Percentiles rank a stretch among this genome's conserved stretches.
phyloP scores from a whole-genome alignment of 2,329 filamentous ascomycete genomes.

The Ciborinia camelliae region DNA sequence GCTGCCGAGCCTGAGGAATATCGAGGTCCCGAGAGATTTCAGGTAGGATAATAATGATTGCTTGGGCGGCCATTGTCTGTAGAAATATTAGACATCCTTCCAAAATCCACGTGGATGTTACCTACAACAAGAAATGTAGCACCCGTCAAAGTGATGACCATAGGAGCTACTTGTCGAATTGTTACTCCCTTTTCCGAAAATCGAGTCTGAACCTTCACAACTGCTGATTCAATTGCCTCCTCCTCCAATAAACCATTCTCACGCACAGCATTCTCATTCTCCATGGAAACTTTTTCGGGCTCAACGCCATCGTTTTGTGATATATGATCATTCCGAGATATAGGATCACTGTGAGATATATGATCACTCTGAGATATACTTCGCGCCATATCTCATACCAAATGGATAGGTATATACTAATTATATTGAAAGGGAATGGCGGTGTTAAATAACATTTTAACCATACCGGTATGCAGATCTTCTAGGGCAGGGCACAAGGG shows the following conservation, averaged over 20 bases:
- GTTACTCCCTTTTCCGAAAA: conserved; percentile 25
- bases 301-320: background rate
- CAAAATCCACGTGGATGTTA: background rate
- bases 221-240: background rate
- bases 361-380: conserved; percentile 1
- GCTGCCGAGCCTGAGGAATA: conserved; percentile 33
- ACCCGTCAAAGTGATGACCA: conserved; percentile 30
- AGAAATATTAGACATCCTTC: background rate
- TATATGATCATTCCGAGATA: background rate
- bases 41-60: conserved; percentile 54
- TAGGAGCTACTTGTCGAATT: conserved; percentile 31
- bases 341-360: background rate
- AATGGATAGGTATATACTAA: too few species aligned
- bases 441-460: background rate
- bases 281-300: background rate
- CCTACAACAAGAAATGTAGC: conserved; percentile 33
- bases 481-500: too few species aligned
- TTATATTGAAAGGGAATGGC: background rate
- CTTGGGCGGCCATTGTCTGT: conserved; percentile 36
- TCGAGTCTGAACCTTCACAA: conserved; percentile 15
- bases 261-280: background rate
- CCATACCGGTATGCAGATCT: too few species aligned
- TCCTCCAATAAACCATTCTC: conserved; percentile 5
- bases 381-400: background rate
- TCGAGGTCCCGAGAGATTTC: conserved; percentile 29